phyloP scores from a whole-genome alignment of 371 early-diverging fungal species.

The Zychaea mexicana region DNA sequence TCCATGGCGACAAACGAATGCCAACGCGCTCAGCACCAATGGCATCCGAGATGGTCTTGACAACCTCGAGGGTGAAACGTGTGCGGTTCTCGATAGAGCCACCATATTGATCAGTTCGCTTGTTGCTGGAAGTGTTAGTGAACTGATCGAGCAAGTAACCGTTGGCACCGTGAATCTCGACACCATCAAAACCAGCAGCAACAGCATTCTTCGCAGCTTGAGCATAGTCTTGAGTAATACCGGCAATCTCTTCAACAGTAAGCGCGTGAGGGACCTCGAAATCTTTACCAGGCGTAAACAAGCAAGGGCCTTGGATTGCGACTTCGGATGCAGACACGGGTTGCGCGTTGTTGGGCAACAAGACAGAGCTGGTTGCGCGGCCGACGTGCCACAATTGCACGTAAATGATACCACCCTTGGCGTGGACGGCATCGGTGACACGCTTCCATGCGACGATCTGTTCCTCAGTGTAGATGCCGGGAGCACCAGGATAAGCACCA shows the following conservation, averaged over 20 bases:
- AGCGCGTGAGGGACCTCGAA: constrained; percentile 63
- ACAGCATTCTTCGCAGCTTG: constrained; percentile 43
- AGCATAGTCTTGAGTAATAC: constrained; percentile 61
- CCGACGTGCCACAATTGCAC: constrained; percentile 42
- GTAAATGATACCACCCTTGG: constrained; percentile 59
- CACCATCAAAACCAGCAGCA: constrained; percentile 63
- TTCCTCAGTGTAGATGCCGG: constrained; percentile 53
- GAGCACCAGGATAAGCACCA: constrained; percentile 35
- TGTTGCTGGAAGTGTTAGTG: constrained; percentile 30
- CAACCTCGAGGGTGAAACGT: constrained; percentile 46
- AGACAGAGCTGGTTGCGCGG: constrained; percentile 8
- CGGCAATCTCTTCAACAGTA: constrained; percentile 61
- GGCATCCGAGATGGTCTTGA: constrained; percentile 28
- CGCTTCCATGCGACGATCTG: constrained; percentile 64
- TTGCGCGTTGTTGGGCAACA: constrained; percentile 5
- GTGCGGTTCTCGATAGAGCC: constrained; percentile 55
- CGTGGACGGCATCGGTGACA: constrained; percentile 60
- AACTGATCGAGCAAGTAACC: constrained; percentile 65
- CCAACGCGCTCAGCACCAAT: constrained; percentile 15
- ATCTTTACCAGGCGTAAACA: neutral
- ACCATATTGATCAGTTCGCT: constrained; percentile 65
- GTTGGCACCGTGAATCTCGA: constrained; percentile 73
- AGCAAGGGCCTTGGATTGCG: constrained; percentile 17
- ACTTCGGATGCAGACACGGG: constrained; percentile 22
- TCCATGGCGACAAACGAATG: constrained; percentile 26